A percentile compares a stretch with the other conserved stretches of the same genome.
Conservation (phyloP, 805 yeast genomes). For the Metschnikowia lunata region DNA sequence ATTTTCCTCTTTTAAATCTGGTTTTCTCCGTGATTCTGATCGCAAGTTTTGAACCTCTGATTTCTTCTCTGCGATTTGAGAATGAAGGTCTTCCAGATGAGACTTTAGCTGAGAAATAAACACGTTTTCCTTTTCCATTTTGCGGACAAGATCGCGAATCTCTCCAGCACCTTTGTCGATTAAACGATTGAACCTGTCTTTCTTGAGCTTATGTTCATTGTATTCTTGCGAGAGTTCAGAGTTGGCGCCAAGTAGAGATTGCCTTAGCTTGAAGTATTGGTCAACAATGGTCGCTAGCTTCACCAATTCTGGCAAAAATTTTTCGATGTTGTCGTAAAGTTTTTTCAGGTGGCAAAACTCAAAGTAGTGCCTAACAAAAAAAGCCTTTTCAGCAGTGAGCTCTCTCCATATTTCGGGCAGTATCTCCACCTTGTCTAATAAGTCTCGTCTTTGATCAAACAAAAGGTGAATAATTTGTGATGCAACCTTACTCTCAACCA, state of each 20-base stretch:
- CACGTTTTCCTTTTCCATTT: constrained; percentile 12
- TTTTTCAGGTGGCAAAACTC: constrained; percentile 56
- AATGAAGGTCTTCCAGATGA: constrained; percentile 3
- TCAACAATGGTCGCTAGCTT: constrained; percentile 58
- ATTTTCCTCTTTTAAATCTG: constrained; percentile 2
- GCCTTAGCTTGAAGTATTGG: constrained; percentile 51
- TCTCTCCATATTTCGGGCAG: constrained; percentile 65
- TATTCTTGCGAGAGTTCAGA: constrained; percentile 16
- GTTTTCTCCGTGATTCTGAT: constrained; percentile 5
- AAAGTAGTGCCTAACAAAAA: constrained; percentile 64
- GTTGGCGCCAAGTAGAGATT: constrained; percentile 20
- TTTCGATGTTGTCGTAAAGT: constrained; percentile 53
- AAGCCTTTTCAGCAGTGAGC: constrained; percentile 70
- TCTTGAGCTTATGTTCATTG: constrained; percentile 6
- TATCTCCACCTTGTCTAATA: constrained; percentile 55
- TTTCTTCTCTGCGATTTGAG: constrained; percentile 8
- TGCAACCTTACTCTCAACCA: constrained; percentile 63
- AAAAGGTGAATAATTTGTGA: constrained; percentile 61
- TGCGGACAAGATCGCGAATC: constrained; percentile 8
- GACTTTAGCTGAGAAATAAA: constrained; percentile 5
- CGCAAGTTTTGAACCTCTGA: constrained; percentile 9
- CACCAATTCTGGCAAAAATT: constrained; percentile 74
- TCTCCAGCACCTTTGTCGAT: constrained; percentile 9
- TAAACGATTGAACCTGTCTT: constrained; percentile 9
- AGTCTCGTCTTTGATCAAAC: constrained; percentile 58